Base-by-base conservation (phyloP, 306 rosid genomes). In the Oemleria cerasiformis region DNA sequence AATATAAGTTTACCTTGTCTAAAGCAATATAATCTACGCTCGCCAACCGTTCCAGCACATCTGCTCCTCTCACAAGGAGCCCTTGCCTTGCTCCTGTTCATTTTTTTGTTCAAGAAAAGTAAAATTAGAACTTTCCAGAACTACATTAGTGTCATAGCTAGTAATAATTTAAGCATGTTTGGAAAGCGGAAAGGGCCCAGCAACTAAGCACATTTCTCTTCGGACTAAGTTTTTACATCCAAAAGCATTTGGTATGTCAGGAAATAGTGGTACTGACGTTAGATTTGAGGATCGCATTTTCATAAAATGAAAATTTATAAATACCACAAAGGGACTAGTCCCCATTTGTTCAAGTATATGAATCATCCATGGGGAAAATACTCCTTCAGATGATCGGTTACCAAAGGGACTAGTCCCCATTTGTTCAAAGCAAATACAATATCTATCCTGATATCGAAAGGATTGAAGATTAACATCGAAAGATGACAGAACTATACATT, bases 81-180 rank as follows among this genome's bases (percentile, higher is more conserved):
- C 97, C 99, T 73, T 87, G 92, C 85, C 92, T 87, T 79, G 96
- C 99, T 78, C 99, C 99, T 94, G 88, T 61, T 79, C 76, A 84
- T 69, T 59, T 78, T 73, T 65, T 20, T 25, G 53, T 17, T 67
- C 74, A 51, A 53, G 9, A 51, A 42, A 39, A 20, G 25, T 59
- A 70, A 74, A 56, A 6, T 40, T 36, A 65, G 49, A 77, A 54
- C 63, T 41, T 59, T 45, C 38, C 20, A 73, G 34, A 51, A 44
- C 16, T 30, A 42, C 74, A 8, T 68, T 56, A 14, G 15, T 11
- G 72, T 41, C 65, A 38, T 20, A 58, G 45, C 51, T 6, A 47
- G 59, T n/a, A 15, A 41, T 6, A 56, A 41, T 1, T 8, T 58
- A 44, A 59, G 39, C 73, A 19, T 30, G 40, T 20, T 13, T 5